Percentiles rank a stretch among this genome's conserved stretches.
Conservation (phyloP, 2,329 filamentous ascomycete species). For the Pestalotiopsis sp. region DNA sequence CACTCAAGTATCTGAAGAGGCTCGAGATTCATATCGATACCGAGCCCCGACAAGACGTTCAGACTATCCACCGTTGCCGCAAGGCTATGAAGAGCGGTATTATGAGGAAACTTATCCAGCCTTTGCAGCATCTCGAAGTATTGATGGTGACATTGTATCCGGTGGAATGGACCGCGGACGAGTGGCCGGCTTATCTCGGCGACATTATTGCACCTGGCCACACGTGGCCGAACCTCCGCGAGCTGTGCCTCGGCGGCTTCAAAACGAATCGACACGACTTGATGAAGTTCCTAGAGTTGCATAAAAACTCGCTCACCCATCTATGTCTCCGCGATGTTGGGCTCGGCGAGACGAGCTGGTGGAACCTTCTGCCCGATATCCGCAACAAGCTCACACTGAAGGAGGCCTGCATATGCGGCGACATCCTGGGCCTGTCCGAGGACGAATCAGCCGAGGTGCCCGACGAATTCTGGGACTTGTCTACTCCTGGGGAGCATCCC, state of each 20-base stretch:
- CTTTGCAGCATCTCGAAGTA: slow-evolving; percentile 22
- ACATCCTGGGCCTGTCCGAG: slow-evolving; percentile 19
- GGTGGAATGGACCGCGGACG: slow-evolving; percentile 13
- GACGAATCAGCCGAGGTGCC: slow-evolving; percentile 9
- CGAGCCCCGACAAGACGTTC: slow-evolving; percentile 14
- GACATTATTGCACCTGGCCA: slow-evolving; percentile 27
- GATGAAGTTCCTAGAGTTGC: slow-evolving; percentile 22
- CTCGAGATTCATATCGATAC: slow-evolving; percentile 25
- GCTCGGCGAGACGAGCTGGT: slow-evolving; percentile 27
- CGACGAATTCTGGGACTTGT: slow-evolving; percentile 1
- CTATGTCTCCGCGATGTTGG: slow-evolving; percentile 25
- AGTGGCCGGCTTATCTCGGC: slow-evolving; percentile 18
- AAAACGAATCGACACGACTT: slow-evolving; percentile 24
- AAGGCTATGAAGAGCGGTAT: slow-evolving; percentile 23
- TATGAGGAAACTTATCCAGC: slow-evolving; percentile 25
- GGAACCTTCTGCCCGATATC: slow-evolving; percentile 25
- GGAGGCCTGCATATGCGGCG: slow-evolving; percentile 27
- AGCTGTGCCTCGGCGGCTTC: slow-evolving; percentile 24
- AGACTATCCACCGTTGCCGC: slow-evolving; percentile 19
- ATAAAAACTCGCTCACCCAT: slow-evolving; percentile 24
- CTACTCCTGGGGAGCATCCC: neutral
- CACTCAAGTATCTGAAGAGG: slow-evolving; percentile 25
- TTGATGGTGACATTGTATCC: slow-evolving; percentile 22
- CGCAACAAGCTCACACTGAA: slow-evolving; percentile 22
- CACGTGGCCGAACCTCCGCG: slow-evolving; percentile 24